phyloP scores from a whole-genome alignment of 768 basidiomycete species.

The Psilocybe cubensis region DNA sequence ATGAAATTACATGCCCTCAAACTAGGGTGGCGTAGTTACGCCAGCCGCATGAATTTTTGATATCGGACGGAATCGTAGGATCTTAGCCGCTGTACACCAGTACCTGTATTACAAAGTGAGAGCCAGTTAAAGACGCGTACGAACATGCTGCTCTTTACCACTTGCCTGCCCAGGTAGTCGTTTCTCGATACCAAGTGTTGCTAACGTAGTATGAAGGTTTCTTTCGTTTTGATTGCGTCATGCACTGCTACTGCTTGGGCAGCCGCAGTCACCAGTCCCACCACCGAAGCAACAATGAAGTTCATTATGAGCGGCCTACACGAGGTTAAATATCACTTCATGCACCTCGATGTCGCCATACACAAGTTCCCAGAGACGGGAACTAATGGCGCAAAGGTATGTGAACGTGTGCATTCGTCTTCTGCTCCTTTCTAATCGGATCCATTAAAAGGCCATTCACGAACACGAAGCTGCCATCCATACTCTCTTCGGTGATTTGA shows the following conservation, averaged over 20 bases:
- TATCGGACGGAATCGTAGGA: too few relatives aligned
- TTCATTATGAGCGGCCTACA: neutral
- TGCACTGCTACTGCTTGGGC: neutral
- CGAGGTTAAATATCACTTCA: neutral
- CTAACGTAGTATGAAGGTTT: too few relatives aligned
- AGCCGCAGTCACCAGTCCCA: neutral
- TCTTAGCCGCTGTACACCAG: too few relatives aligned
- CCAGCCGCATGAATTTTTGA: too few relatives aligned
- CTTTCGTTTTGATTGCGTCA: neutral
- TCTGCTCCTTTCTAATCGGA: neutral
- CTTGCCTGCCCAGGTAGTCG: too few relatives aligned
- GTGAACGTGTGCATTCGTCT: neutral
- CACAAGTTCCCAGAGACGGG: neutral
- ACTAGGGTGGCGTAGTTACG: too few relatives aligned
- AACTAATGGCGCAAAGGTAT: neutral
- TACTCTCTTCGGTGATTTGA: neutral
- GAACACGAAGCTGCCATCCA: neutral
- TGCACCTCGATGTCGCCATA: neutral
- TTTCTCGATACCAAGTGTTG: too few relatives aligned
- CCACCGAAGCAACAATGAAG: neutral
- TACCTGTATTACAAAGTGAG: too few relatives aligned
- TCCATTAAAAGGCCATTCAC: neutral
- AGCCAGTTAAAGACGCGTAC: too few relatives aligned
- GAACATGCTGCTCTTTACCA: too few relatives aligned
- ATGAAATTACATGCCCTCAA: too few relatives aligned